Evolutionary conservation across 2,329 filamentous ascomycete genomes (phyloP).

Genomic region (Fusarium guadeloupense): DNA sequence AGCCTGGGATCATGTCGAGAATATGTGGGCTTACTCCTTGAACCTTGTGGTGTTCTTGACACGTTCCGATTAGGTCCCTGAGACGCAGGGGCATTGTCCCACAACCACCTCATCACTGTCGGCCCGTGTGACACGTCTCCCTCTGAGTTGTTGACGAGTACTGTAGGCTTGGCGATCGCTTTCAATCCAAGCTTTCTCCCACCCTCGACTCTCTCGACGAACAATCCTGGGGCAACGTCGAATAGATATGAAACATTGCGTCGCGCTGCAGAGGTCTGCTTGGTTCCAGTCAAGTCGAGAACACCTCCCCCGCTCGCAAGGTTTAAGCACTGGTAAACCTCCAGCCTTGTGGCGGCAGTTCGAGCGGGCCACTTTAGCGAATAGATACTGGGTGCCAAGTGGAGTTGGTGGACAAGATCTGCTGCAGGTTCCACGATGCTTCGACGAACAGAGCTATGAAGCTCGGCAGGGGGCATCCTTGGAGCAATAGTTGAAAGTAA

Average conservation of each 20-base stretch:
- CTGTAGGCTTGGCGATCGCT: slow-evolving; percentile 48
- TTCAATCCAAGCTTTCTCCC: slow-evolving; percentile 47
- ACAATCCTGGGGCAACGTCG: slow-evolving; percentile 50
- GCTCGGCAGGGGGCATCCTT: slow-evolving; percentile 39
- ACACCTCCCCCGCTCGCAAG: slow-evolving; percentile 45
- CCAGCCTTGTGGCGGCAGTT: slow-evolving; percentile 48
- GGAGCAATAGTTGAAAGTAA: slow-evolving; percentile 46
- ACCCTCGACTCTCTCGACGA: slow-evolving; percentile 49
- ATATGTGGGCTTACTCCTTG: slow-evolving; percentile 44
- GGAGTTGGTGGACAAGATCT: slow-evolving; percentile 50
- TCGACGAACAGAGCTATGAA: slow-evolving; percentile 47
- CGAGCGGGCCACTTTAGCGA: slow-evolving; percentile 52
- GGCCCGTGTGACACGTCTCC: slow-evolving; percentile 42
- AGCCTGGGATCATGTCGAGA: slow-evolving; percentile 35
- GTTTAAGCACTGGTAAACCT: slow-evolving; percentile 51
- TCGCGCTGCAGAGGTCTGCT: slow-evolving; percentile 42
- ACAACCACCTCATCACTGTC: slow-evolving; percentile 49
- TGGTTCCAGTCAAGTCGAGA: slow-evolving; percentile 45
- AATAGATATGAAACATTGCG: slow-evolving; percentile 49
- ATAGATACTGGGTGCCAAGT: slow-evolving; percentile 48
- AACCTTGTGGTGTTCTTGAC: slow-evolving; percentile 29
- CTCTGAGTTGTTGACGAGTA: slow-evolving; percentile 46
- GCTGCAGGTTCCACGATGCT: slow-evolving; percentile 49
- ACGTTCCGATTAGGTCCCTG: slow-evolving; percentile 31
- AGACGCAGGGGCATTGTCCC: slow-evolving; percentile 40